These are phyloP conservation scores for Sicyos baderoa DNA, from an alignment of 306 rosid genomes.

Conservation along the genomic window DNA sequence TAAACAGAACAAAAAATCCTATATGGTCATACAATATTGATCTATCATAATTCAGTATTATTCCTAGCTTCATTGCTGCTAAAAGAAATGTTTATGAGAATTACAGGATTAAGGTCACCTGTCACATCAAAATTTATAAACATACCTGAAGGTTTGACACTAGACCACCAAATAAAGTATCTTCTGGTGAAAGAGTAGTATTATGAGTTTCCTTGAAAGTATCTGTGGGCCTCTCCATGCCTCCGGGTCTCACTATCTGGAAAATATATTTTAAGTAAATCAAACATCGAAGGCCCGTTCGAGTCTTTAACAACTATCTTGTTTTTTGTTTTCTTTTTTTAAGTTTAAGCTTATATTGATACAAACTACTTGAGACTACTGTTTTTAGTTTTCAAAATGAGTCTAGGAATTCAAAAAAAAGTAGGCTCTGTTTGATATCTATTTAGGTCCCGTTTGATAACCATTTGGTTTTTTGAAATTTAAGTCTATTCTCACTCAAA, in stretches of 20 bases:
- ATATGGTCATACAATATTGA: neutral
- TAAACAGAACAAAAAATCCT: slow-evolving; percentile 2
- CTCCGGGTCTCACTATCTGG: slow-evolving; percentile 99
- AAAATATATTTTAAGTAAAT: neutral
- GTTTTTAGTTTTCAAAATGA: neutral
- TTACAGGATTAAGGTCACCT: slow-evolving; percentile 1
- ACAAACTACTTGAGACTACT: neutral
- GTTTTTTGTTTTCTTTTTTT: neutral
- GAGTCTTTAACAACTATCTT: neutral
- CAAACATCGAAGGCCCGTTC: neutral
- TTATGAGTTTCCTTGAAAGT: slow-evolving; percentile 94
- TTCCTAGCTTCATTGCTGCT: neutral
- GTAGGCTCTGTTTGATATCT: too few species aligned
- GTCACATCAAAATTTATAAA: neutral
- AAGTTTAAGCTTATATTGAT: neutral
- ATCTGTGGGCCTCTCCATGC: slow-evolving; percentile 99
- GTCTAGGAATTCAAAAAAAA: neutral
- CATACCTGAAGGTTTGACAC: slow-evolving; percentile 95
- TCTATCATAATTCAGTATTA: neutral
- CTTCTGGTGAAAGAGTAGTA: slow-evolving; percentile 63
- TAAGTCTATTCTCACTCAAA: too few species aligned
- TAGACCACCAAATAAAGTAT: slow-evolving; percentile 86
- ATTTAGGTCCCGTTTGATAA: too few species aligned
- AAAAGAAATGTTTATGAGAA: neutral
- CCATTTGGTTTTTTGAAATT: too few species aligned